Evolutionary conservation across 208 protist genomes (phyloP).

Genomic region (Crithidia bombi): DNA sequence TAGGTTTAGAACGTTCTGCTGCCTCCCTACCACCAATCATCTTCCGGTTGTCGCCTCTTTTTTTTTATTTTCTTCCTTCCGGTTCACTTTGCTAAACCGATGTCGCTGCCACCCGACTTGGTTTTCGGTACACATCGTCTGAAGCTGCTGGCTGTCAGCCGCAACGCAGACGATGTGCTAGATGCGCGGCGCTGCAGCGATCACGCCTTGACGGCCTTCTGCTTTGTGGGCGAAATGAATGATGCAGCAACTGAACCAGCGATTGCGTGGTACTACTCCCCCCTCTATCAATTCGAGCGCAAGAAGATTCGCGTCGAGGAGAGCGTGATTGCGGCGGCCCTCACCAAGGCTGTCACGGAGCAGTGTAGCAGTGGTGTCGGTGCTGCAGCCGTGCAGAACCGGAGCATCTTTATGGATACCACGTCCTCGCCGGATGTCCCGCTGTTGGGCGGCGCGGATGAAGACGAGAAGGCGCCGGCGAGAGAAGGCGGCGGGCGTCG

Average conservation of each 20-base stretch:
- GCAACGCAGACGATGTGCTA: slow-evolving; percentile 1
- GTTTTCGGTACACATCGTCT: slow-evolving; percentile 21
- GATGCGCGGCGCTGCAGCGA: slow-evolving; percentile 34
- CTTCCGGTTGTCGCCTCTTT: not conserved
- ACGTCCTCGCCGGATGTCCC: not conserved
- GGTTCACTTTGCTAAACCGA: not conserved
- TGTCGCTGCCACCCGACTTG: slow-evolving; percentile 22
- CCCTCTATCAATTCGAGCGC: slow-evolving; percentile 57
- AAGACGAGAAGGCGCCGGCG: not conserved
- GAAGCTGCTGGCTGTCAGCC: slow-evolving; percentile 16
- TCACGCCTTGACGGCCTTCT: slow-evolving; percentile 42
- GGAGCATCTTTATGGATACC: not conserved
- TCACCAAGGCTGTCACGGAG: slow-evolving; percentile 15
- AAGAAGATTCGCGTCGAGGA: slow-evolving; percentile 81
- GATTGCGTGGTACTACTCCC: slow-evolving; percentile 70
- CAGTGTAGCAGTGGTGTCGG: not conserved
- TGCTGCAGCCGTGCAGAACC: not conserved
- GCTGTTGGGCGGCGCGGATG: not conserved
- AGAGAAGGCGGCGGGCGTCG: not conserved
- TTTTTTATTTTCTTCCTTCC: slow-evolving; percentile 18
- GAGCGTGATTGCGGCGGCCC: slow-evolving; percentile 45
- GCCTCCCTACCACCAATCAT: not conserved
- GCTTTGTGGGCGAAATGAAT: slow-evolving; percentile 65
- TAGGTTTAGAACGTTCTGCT: not conserved
- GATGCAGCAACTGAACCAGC: not conserved